Evolutionary conservation across 345 rosid genomes (phyloP).

Genomic region (Diplotaxis tenuifolia): DNA sequence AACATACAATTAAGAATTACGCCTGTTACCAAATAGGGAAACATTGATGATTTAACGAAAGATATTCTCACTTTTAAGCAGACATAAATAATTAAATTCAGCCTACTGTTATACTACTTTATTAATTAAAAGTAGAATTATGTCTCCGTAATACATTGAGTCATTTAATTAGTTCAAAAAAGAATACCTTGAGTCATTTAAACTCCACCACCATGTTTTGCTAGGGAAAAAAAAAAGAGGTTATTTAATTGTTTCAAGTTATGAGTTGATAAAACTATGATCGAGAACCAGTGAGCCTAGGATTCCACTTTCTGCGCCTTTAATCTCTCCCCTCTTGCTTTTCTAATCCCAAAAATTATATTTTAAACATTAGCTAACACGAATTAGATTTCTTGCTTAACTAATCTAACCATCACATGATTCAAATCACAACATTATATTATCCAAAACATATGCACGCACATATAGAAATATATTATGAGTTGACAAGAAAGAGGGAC

Average conservation of each 20-base stretch:
- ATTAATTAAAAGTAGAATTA: too few species aligned
- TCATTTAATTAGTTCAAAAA: too few species aligned
- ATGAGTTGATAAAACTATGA: neutral
- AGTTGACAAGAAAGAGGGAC: too few species aligned
- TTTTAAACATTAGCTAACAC: neutral
- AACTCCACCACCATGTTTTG: neutral
- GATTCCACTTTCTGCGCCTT: neutral
- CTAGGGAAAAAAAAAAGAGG: neutral
- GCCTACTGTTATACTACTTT: neutral
- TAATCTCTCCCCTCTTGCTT: neutral
- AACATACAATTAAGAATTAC: too few species aligned
- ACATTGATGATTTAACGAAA: too few species aligned
- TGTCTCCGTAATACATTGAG: too few species aligned
- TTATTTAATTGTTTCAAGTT: too few species aligned
- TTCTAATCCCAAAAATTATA: neutral
- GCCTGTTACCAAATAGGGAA: too few species aligned
- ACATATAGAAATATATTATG: neutral
- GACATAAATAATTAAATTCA: neutral
- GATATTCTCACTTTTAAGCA: too few species aligned
- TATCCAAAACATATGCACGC: constrained; percentile 21
- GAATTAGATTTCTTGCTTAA: neutral
- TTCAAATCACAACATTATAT: constrained; percentile 13
- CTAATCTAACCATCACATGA: constrained; percentile 17
- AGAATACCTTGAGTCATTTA: too few species aligned
- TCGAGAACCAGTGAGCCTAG: neutral